Conservation (phyloP, 768 basidiomycete genomes). For the Suillus tomentosus region DNA sequence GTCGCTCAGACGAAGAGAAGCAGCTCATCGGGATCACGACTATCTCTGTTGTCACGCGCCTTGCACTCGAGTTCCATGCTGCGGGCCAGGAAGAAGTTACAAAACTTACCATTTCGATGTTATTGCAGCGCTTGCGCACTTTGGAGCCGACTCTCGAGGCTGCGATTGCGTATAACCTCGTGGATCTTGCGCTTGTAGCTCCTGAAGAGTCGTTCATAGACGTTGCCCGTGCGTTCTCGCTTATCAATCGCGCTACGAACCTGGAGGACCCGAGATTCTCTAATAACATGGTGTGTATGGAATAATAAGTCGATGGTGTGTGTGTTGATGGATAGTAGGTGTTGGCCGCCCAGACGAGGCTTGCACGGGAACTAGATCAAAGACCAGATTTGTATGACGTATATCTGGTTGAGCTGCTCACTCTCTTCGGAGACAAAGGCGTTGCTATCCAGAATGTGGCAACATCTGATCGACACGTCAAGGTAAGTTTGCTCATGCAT, state of each 20-base stretch:
- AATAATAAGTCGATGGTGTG: not conserved
- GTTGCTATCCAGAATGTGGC: conserved; percentile 85
- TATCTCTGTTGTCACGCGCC: conserved; percentile 85
- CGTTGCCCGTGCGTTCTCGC: conserved; percentile 81
- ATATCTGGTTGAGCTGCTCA: conserved; percentile 83
- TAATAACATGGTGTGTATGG: conserved; percentile 76
- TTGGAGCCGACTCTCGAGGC: conserved; percentile 90
- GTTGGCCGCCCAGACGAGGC: conserved; percentile 85
- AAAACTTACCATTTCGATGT: conserved; percentile 87
- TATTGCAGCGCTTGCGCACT: conserved; percentile 81
- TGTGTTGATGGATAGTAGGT: conserved; percentile 47
- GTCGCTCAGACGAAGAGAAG: conserved; percentile 82
- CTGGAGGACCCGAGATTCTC: conserved; percentile 87
- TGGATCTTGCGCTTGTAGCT: conserved; percentile 82
- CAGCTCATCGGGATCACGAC: conserved; percentile 85
- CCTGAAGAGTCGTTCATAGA: conserved; percentile 79
- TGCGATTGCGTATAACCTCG: conserved; percentile 88
- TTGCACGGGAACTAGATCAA: conserved; percentile 76
- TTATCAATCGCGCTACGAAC: conserved; percentile 84
- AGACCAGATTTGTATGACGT: conserved; percentile 77
- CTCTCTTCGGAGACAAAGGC: conserved; percentile 88
- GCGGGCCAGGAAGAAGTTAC: conserved; percentile 79
- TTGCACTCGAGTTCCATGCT: conserved; percentile 75
- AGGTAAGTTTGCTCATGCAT: conserved; percentile 44
- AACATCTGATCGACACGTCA: conserved; percentile 62